Conservation (phyloP, 164 flowering plant genomes). For the Protea cynaroides region DNA sequence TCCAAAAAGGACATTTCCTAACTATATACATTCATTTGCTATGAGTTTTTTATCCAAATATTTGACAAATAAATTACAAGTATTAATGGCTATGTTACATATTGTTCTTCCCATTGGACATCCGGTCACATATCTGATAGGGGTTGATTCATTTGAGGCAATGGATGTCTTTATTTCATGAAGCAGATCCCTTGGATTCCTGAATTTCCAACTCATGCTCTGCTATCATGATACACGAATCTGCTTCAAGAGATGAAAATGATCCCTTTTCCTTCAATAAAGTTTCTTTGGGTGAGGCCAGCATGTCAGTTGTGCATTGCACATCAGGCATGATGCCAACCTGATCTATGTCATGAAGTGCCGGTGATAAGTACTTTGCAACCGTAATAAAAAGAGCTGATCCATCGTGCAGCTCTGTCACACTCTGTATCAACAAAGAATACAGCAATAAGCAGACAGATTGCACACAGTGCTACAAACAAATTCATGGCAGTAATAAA, state of each 20-base stretch:
- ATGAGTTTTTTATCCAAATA: no score
- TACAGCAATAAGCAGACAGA: not conserved
- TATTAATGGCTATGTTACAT: no score
- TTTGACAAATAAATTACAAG: no score
- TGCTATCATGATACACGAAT: slow-evolving; percentile 92
- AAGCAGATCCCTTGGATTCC: slow-evolving; percentile 76
- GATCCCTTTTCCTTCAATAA: slow-evolving; percentile 31
- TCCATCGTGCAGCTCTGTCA: slow-evolving; percentile 90
- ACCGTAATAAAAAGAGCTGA: slow-evolving; percentile 91
- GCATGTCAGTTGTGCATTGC: slow-evolving; percentile 79
- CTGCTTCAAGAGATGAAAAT: slow-evolving; percentile 58
- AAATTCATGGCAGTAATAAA: not conserved
- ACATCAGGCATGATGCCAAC: slow-evolving; percentile 88
- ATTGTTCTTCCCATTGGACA: not conserved
- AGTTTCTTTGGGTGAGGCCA: slow-evolving; percentile 39
- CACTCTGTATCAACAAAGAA: slow-evolving; percentile 51
- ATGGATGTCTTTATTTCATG: slow-evolving; percentile 26
- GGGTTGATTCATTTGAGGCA: not conserved
- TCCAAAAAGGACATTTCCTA: no score
- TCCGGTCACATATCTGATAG: not conserved
- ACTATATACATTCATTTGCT: no score
- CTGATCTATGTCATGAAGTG: slow-evolving; percentile 89
- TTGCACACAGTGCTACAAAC: not conserved
- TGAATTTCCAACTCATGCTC: slow-evolving; percentile 83
- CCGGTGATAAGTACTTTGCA: slow-evolving; percentile 88